Conservation (phyloP, 2,329 filamentous ascomycete species). For the Catunica adiposa region DNA sequence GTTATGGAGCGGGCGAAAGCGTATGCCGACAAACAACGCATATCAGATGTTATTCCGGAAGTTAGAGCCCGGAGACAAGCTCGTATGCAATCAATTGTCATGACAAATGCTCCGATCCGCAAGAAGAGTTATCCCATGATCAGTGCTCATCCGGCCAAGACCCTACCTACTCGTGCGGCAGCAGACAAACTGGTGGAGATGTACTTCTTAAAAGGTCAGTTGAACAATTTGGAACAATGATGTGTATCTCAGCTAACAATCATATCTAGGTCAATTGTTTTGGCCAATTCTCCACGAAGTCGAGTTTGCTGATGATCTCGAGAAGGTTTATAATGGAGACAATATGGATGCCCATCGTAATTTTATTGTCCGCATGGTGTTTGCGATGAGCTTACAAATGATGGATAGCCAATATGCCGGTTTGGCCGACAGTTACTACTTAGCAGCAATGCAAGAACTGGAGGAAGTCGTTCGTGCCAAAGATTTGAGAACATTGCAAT, state of each 20-base stretch:
- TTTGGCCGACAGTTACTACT: conserved; percentile 84
- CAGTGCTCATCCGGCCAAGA: conserved; percentile 64
- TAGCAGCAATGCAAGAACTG: conserved; percentile 71
- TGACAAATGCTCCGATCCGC: conserved; percentile 34
- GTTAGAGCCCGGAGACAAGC: conserved; percentile 40
- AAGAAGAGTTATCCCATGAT: conserved; percentile 86
- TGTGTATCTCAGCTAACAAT: background rate
- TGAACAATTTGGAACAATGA: background rate
- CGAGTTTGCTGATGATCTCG: conserved; percentile 56
- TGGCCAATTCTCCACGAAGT: conserved; percentile 77
- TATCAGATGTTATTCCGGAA: conserved; percentile 80
- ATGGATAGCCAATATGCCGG: conserved; percentile 81
- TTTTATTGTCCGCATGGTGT: conserved; percentile 77
- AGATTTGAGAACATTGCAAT: conserved; percentile 80
- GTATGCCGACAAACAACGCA: conserved; percentile 77
- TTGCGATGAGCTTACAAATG: conserved; percentile 90
- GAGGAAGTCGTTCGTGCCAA: conserved; percentile 74
- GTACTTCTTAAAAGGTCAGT: conserved; percentile 63
- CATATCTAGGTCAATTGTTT: conserved; percentile 58
- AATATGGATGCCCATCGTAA: conserved; percentile 61
- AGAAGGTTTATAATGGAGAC: conserved; percentile 64
- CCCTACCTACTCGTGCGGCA: conserved; percentile 55
- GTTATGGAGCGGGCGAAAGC: conserved; percentile 95
- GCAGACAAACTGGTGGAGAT: conserved; percentile 68
- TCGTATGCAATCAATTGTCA: conserved; percentile 42